Evolutionary conservation across 306 rosid species (phyloP), one percentile per base, ranked within the genome.

Genomic region (Lathyrus oleraceus): DNA sequence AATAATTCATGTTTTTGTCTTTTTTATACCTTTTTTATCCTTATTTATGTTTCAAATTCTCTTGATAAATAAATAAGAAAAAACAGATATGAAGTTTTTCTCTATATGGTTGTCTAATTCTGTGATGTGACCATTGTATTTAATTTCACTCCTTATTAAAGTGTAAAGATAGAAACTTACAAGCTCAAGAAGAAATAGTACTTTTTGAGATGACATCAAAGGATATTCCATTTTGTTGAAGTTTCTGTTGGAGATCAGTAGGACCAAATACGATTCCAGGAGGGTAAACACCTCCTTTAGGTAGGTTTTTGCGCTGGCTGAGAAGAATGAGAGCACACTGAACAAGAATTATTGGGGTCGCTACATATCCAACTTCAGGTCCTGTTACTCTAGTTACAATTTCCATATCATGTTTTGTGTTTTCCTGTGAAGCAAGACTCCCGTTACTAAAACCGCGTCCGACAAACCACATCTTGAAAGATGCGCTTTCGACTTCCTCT

Each of bases 401-500:
- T 81, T 93, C 93, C 63, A 61, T 75, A 74, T 93, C 85, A 13
- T 94, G 91, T 79, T 93, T 79, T 60, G 40, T 13, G 61, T 81
- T 82, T 68, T 75, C 87, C 28, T 73, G 81, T 0, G 88, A 74
- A 54, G 70, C 87, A 69, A 62, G 75, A 64, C 61, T 76, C 72
- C 0, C 61, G 47, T 85, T 60, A 4, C 82, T 84, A 54, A 65
- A 93, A 58, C 97, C 98, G 3, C 39, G 81, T 17, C 97, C 96
- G 3, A 90, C 84, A 61, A 88, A 93, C 96, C 98, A 93, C 96
- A 93, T 93, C 80, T 90, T 90, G 76, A 93, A 93, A 1, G 89
- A 79, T 21, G 97, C 94, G 2, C 90, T 88, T 72, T 78, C 81
- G 19, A 93, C 88, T 78, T 90, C 93, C 28, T 90, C 91, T 61